Percentiles rank a stretch among this genome's conserved stretches.
Conservation (phyloP, 192 early-diverging fungal species). For the Gamsiella multidivaricata region DNA sequence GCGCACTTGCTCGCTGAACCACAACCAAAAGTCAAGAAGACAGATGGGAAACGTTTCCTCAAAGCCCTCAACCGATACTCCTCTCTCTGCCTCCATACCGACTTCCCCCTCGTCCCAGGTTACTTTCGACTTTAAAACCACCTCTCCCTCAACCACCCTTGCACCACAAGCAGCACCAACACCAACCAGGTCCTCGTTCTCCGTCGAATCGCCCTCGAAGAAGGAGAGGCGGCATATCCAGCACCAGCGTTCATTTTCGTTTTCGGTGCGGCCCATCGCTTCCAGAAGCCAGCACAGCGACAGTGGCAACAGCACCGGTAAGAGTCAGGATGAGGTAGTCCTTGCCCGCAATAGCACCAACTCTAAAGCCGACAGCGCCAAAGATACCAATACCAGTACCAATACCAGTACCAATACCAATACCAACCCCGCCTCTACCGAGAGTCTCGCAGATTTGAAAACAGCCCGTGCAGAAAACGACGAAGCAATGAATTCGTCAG, state of each 20-base stretch:
- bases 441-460: background rate
- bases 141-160: background rate
- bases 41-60: slow-evolving; percentile 44
- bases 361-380: no score
- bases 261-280: background rate
- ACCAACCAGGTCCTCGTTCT: slow-evolving; percentile 13
- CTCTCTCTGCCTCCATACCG: background rate
- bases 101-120: background rate
- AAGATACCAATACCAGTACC: slow-evolving; percentile 1
- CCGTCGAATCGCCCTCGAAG: slow-evolving; percentile 4
- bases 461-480: slow-evolving; percentile 4
- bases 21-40: background rate
- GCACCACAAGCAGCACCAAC: background rate
- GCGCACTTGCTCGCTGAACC: slow-evolving; percentile 6
- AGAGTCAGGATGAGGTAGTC: slow-evolving; percentile 10
- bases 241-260: slow-evolving; percentile 1
- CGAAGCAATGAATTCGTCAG: background rate
- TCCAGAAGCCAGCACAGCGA: slow-evolving; percentile 16
- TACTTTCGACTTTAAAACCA: background rate
- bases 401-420: background rate
- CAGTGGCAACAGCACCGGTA: slow-evolving; percentile 11
- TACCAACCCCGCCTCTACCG: background rate
- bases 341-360: background rate
- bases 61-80: slow-evolving; percentile 11
- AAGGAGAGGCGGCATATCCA: background rate